Conservation (phyloP, 2,329 filamentous ascomycete species). For the Talaromyces amestolkiae region DNA sequence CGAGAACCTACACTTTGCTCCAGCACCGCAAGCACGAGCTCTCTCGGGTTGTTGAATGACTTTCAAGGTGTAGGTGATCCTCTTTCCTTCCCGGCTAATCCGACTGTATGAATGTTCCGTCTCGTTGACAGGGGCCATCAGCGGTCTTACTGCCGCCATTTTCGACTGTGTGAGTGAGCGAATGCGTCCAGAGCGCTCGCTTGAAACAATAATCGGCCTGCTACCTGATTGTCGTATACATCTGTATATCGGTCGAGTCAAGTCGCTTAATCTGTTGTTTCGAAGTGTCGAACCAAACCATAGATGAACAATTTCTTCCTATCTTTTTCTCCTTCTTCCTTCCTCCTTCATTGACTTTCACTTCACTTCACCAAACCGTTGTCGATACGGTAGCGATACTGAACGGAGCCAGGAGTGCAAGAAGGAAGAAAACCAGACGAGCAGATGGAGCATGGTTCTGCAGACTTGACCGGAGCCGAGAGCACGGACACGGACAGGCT, state of each 20-base stretch:
- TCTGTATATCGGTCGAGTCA: not conserved
- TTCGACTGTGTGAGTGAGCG: not conserved
- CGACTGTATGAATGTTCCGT: conserved; percentile 54
- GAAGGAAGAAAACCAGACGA: not conserved
- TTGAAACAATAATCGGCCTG: not conserved
- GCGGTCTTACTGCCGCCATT: conserved; percentile 6
- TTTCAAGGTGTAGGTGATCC: conserved; percentile 74
- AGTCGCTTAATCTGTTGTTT: not conserved
- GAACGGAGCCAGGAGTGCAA: not conserved
- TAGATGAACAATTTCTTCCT: not conserved
- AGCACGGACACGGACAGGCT: conserved; percentile 10
- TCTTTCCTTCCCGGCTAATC: conserved; percentile 70
- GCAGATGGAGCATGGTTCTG: not conserved
- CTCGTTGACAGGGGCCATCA: conserved; percentile 51
- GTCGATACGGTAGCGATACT: not conserved
- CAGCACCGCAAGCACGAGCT: conserved; percentile 90
- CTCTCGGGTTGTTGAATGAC: conserved; percentile 94
- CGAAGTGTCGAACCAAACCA: not conserved
- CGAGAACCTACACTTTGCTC: conserved; percentile 74
- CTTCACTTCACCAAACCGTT: not conserved
- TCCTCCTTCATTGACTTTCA: not conserved
- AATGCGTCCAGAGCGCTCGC: conserved; percentile 4
- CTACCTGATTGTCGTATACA: not conserved
- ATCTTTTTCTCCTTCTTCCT: not conserved
- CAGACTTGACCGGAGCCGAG: conserved; percentile 12